Percentiles rank a stretch among this genome's conserved stretches.
These are phyloP conservation scores for Tulasnella sp. DNA, from an alignment of 768 basidiomycete species.

Conservation along the genomic window DNA sequence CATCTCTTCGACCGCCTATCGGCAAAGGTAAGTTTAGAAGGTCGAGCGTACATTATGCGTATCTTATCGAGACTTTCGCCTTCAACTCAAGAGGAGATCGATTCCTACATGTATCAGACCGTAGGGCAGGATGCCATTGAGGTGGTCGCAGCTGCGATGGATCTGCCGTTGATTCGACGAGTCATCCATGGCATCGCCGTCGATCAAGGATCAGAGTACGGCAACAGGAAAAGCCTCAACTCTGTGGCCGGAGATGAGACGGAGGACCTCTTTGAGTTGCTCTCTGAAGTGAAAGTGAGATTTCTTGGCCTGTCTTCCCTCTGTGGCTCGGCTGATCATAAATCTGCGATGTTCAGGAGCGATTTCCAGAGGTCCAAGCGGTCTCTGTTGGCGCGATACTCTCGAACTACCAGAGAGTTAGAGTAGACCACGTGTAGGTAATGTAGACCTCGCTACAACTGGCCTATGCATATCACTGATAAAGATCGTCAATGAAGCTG, in stretches of 20 bases:
- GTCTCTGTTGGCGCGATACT: constrained; percentile 95
- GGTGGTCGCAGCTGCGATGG: constrained; percentile 71
- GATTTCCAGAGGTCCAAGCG: constrained; percentile 64
- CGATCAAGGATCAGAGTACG: constrained; percentile 79
- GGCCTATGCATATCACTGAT: constrained; percentile 5
- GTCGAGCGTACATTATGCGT: constrained; percentile 13
- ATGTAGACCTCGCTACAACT: constrained; percentile 3
- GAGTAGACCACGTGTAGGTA: constrained; percentile 88
- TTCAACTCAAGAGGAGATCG: constrained; percentile 73
- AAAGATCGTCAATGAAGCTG: constrained; percentile 43
- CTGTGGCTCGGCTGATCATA: neutral
- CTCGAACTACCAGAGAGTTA: constrained; percentile 91
- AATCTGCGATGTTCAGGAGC: neutral
- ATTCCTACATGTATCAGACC: constrained; percentile 98
- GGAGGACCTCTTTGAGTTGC: constrained; percentile 73
- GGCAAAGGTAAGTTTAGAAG: constrained; percentile 61
- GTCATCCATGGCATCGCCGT: constrained; percentile 74
- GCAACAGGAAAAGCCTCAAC: constrained; percentile 40
- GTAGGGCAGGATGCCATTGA: constrained; percentile 92
- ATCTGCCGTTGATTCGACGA: constrained; percentile 72
- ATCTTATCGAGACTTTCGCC: neutral
- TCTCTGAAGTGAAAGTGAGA: constrained; percentile 65
- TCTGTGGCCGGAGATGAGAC: constrained; percentile 76
- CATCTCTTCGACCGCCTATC: constrained; percentile 69
- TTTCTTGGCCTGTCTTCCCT: neutral